Conservation (phyloP, 129 eudicot species). For the Tagetes erecta region DNA sequence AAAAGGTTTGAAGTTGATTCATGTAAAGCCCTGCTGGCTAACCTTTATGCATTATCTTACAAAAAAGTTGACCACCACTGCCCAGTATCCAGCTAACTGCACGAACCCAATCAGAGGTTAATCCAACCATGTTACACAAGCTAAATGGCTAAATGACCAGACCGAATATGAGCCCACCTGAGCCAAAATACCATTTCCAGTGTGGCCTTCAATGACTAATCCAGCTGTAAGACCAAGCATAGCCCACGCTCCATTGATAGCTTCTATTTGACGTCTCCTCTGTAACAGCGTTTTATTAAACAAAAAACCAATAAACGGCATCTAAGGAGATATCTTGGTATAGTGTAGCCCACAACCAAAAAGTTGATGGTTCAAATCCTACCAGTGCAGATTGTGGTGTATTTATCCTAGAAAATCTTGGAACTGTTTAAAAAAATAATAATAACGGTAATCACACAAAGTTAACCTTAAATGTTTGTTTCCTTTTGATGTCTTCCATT, state of each 20-base stretch:
- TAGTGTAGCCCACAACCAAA: too few species aligned
- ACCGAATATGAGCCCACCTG: constrained; percentile 58
- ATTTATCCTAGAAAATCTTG: too few species aligned
- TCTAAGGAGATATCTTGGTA: too few species aligned
- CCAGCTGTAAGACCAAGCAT: constrained; percentile 94
- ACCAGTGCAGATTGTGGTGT: too few species aligned
- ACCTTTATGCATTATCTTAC: constrained; percentile 36
- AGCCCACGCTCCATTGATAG: constrained; percentile 98
- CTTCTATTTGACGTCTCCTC: constrained; percentile 81
- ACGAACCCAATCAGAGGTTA: constrained; percentile 14
- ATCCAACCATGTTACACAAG: constrained; percentile 14
- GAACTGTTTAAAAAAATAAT: not conserved
- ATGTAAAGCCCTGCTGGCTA: constrained; percentile 18
- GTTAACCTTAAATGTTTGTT: constrained; percentile 61
- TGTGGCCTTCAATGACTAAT: constrained; percentile 79
- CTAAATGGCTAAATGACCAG: constrained; percentile 9
- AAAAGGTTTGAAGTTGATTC: constrained; percentile 25
- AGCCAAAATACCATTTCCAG: constrained; percentile 70
- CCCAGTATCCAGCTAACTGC: constrained; percentile 89
- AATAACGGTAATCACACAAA: not conserved
- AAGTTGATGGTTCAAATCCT: too few species aligned
- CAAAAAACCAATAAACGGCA: too few species aligned
- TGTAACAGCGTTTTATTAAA: constrained; percentile 25
- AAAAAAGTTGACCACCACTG: constrained; percentile 46
- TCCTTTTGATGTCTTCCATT: constrained; percentile 76